Base-by-base conservation (phyloP, 331 rosid species). In the Spiraea crenata region DNA sequence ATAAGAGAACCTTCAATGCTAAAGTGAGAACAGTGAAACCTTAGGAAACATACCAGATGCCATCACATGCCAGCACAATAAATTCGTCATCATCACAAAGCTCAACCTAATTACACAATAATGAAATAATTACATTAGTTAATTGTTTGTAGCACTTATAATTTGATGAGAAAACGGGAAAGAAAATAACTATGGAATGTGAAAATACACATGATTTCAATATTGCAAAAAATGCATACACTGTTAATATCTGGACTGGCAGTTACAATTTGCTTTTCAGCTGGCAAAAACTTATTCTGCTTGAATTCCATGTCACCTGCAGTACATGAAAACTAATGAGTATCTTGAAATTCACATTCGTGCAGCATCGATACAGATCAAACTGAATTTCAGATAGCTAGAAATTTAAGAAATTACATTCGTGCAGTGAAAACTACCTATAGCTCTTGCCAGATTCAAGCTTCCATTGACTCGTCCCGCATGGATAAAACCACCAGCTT, bases 401-500 rank as follows among this genome's bases (percentile, higher is more conserved):
- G 61, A 9, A 20, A 31, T n/a, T 20, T 13, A 9, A 3, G 41
- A 62, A 14, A 20, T 31, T 19, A 35, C 34, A 54, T 14, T 7
- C 45, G n/a, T 63, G 31, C 52, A 57, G 74, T 37, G 19, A 38
- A 25, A 58, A 57, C 45, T 78, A 89, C 97, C 99, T 79, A 93
- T 93, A 77, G 99, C 99, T 77, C 99, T 91, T 50, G 99, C 89
- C 72, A 93, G 97, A 86, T 91, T 91, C 82, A 93, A 79, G 82
- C 95, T 91, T 74, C 99, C 99, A 87, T 93, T 93, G 74, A 93
- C 92, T 45, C 99, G 85, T 71, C 99, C 99, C 4, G 96, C 97
- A 55, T 91, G 96, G 73, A 93, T 93, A 78, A 91, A 93, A 66
- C 99, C 97, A 61, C 96, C 97, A 76, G 95, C 97, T 85, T 84